Percentiles rank a stretch among this genome's conserved stretches.
These are phyloP conservation scores for Solanum gandarillasii DNA, from an alignment of 257 asterid genomes.

Conservation along the genomic window DNA sequence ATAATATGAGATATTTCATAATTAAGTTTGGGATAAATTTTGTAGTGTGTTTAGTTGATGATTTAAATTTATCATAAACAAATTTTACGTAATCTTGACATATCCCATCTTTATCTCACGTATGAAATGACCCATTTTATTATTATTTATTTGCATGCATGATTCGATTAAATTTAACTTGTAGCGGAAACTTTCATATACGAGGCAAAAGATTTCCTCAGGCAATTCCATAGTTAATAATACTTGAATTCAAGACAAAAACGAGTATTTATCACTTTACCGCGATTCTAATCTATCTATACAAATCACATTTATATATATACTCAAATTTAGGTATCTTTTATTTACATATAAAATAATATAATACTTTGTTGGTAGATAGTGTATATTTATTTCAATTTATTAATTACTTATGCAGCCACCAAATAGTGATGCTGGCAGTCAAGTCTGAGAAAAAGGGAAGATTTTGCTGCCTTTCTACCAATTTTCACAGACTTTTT, in stretches of 20 bases:
- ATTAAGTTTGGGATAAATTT: neutral
- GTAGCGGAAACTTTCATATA: neutral
- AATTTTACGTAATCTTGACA: neutral
- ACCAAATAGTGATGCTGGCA: neutral
- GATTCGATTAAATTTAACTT: neutral
- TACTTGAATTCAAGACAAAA: neutral
- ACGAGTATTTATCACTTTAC: neutral
- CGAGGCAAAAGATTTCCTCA: neutral
- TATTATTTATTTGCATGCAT: neutral
- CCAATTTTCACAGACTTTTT: conserved; percentile 5
- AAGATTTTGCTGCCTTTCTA: conserved; percentile 7
- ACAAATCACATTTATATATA: neutral
- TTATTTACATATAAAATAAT: neutral
- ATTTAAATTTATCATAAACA: neutral
- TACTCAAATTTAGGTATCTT: neutral
- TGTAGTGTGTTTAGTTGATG: neutral
- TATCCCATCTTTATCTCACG: neutral
- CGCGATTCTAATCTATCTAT: neutral
- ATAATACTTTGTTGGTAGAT: neutral
- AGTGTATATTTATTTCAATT: neutral
- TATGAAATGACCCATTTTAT: neutral
- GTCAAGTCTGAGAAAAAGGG: neutral
- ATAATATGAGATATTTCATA: neutral
- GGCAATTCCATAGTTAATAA: neutral
- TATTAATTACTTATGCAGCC: neutral